Base-by-base conservation (phyloP, 345 rosid species). In the Excoecaria agallocha region DNA sequence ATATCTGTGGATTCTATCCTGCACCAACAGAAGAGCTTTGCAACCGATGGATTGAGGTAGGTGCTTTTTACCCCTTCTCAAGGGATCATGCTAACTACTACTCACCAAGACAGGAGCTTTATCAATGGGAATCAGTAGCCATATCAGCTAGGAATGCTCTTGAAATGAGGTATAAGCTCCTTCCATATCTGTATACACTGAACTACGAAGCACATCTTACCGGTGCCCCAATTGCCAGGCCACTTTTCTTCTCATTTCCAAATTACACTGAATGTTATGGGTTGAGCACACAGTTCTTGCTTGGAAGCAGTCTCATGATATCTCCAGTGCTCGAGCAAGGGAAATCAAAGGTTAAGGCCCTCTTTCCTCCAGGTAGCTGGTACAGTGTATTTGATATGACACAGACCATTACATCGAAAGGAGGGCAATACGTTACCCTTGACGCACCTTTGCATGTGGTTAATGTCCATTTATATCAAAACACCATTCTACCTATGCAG, bases 91-190 rank as follows among this genome's bases (percentile, higher is more conserved):
- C 99, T 1, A 91, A 95, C 69, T 93, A 61, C 84, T 90, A 93
- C 76, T 90, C 99, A 6, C 99, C 99, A 12, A 88, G 98, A 68
- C 96, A 95, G 81, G 97, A 95, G 89, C 97, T 95, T 64, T 93
- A 95, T 82, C 98, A 93, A 70, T 95, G 98, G 99, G 83, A 81
- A 3, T 87, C 93, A 0, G 98, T 93, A 6, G 91, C 97, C 0
- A 76, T 85, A 39, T 95, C 98, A 0, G 96, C 97, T 71, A 87
- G 94, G 82, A 95, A 90, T 81, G 98, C 99, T 65, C 89, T 95
- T 19, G 97, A 96, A 17, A 82, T 95, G 97, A 86, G 98, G 83
- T 95, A 95, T 78, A 89, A 83, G 76, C 86, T 91, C 74, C 90
- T 95, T 63, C 94, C 98, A 56, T 89, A 80, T 85, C 84, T 95